phyloP scores from a whole-genome alignment of 176 grass and related monocot genomes.

The Hsuehochloa calcarea region DNA sequence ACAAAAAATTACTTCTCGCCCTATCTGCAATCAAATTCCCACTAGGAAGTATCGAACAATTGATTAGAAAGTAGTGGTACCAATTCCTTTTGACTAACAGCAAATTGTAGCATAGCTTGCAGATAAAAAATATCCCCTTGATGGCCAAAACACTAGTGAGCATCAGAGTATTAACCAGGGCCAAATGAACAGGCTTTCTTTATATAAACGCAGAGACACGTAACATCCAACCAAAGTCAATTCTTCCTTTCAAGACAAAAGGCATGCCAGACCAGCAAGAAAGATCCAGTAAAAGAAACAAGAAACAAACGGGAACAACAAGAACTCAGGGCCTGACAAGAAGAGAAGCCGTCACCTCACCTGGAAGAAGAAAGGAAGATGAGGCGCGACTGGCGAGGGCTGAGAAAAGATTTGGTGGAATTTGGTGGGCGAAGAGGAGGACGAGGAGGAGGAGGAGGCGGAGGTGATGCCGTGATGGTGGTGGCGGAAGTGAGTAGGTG shows the following conservation, averaged over 20 bases:
- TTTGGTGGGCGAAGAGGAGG: not conserved
- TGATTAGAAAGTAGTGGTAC: not conserved
- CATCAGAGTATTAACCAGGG: not conserved
- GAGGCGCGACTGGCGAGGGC: not conserved
- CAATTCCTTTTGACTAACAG: slow-evolving; percentile 32
- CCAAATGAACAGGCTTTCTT: not conserved
- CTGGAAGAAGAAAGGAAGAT: not conserved
- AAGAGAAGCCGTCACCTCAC: not conserved
- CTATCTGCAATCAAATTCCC: slow-evolving; percentile 6
- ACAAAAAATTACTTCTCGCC: not conserved
- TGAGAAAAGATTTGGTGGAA: not conserved
- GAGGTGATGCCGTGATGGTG: not conserved
- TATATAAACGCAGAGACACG: slow-evolving; percentile 11
- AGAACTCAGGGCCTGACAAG: not conserved
- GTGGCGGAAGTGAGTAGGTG: slow-evolving; percentile 3
- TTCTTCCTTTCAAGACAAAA: not conserved
- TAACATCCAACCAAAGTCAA: slow-evolving; percentile 12
- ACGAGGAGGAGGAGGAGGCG: too few species aligned
- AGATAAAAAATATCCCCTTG: not conserved
- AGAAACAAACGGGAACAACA: not conserved
- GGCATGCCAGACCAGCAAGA: not conserved
- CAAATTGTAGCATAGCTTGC: not conserved
- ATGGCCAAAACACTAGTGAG: not conserved
- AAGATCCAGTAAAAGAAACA: not conserved
- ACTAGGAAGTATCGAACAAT: not conserved